phyloP scores from a whole-genome alignment of 371 early-diverging fungal species.

The Mortierella sp. region DNA sequence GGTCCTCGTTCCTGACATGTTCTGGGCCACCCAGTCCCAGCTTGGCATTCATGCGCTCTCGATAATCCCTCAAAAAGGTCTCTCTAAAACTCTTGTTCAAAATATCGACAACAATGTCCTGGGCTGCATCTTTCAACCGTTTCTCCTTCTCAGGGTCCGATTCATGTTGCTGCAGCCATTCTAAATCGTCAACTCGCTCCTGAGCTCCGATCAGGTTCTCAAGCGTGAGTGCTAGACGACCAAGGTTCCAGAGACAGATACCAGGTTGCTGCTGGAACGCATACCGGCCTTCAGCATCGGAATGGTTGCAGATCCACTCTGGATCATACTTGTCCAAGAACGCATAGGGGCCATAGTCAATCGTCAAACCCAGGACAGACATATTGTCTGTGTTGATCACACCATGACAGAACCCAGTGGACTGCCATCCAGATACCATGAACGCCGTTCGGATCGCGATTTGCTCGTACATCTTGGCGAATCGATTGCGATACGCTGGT shows the following conservation, averaged over 20 bases:
- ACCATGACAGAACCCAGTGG: conserved; percentile 85
- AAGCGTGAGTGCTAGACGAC: conserved; percentile 75
- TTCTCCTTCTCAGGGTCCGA: conserved; percentile 30
- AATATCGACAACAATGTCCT: conserved; percentile 45
- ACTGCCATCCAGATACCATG: conserved; percentile 90
- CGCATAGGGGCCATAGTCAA: conserved; percentile 92
- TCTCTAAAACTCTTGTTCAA: conserved; percentile 55
- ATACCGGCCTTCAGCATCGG: conserved; percentile 77
- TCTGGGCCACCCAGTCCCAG: conserved; percentile 36
- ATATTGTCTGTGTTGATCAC: conserved; percentile 94
- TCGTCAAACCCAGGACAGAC: conserved; percentile 84
- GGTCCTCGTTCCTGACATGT: conserved; percentile 16
- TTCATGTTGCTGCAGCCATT: conserved; percentile 37
- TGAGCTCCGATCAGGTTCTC: conserved; percentile 73
- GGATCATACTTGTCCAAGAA: conserved; percentile 90
- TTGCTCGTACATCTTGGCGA: conserved; percentile 69
- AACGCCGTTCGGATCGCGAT: conserved; percentile 78
- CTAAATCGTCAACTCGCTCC: conserved; percentile 56
- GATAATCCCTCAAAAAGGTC: conserved; percentile 44
- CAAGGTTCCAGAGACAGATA: conserved; percentile 85
- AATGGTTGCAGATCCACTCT: conserved; percentile 78
- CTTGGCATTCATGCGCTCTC: conserved; percentile 47
- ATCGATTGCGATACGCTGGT: conserved; percentile 57
- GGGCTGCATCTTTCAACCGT: conserved; percentile 57
- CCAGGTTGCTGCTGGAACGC: conserved; percentile 85